Base-by-base conservation (phyloP, 1,284 basidiomycete species). In the Pascua guehoae region DNA sequence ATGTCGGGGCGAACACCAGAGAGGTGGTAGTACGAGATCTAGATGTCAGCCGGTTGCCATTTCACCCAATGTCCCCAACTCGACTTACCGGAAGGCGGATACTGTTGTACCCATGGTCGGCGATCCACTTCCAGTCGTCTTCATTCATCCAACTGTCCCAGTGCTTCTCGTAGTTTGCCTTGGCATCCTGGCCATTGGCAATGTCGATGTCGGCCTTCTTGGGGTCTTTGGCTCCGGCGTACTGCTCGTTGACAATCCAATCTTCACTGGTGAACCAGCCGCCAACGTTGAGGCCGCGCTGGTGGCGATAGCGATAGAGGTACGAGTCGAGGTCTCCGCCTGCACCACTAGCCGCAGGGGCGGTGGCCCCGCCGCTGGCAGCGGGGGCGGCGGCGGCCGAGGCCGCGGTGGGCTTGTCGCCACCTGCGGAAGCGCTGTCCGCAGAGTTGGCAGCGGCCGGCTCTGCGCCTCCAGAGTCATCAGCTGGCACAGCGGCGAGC, bases 201-300 rank as follows among this genome's bases (percentile, higher is more conserved):
- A 91, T 81, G 72, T 92, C 89, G 41, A 87, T 79, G 69, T 90
- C 88, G 66, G 87, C 88, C 5, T 47, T 24, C 50, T 49, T 52
- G 18, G 54, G 58, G 5, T 47, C 40, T 5, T 53, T 51, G 5
- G 39, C 41, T 5, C 32, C 24, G 8, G 36, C 18, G 63, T 87
- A 81, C 0, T 80, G 84, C 5, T 85, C 85, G 38, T 72, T 63
- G 17, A 64, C 73, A 40, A 89, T 88, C 88, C 88, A 89, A 49
- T 82, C 78, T 72, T 90, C 88, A 11, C 88, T 81, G 2, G 87
- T 84, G 63, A 91, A 90, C 78, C 67, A 80, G 36, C 76, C 67
- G 83, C 90, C 90, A 12, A 93, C 82, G 71, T 92, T 93, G 39
- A 91, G 85, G 18, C 89, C 89, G 45, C 85, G 81, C 70, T 91